Conservation (phyloP, 106 monocot species). For the Gastrodia elata region DNA sequence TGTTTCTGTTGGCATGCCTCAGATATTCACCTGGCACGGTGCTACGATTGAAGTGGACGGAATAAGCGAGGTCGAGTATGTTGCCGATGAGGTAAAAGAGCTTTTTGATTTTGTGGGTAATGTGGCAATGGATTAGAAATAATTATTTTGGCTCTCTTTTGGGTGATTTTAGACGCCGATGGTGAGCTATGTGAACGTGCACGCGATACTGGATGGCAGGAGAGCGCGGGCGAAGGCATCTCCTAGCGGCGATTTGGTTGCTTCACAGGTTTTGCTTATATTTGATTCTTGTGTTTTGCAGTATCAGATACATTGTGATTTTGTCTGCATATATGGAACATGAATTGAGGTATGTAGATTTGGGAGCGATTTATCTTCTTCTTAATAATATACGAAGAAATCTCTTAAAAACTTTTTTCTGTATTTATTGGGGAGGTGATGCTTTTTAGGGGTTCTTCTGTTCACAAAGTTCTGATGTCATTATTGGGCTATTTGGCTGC, state of each 20-base stretch:
- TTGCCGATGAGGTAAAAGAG: conserved; percentile 79
- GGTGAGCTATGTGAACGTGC: conserved; percentile 96
- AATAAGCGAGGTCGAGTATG: conserved; percentile 72
- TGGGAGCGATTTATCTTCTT: neutral
- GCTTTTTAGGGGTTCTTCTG: no score
- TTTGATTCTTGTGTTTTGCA: neutral
- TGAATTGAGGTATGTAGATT: neutral
- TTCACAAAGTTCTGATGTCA: no score
- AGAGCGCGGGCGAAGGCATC: conserved; percentile 60
- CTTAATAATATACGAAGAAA: neutral
- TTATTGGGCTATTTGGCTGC: no score
- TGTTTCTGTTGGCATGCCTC: conserved; percentile 5
- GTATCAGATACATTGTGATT: neutral
- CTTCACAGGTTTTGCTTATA: conserved; percentile 41
- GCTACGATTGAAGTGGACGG: conserved; percentile 87
- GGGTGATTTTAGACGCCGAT: conserved; percentile 67
- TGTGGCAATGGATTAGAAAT: neutral
- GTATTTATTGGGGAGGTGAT: neutral
- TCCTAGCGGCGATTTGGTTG: conserved; percentile 26
- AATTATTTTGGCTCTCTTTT: neutral
- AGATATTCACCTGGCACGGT: conserved; percentile 93
- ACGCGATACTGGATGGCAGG: conserved; percentile 76
- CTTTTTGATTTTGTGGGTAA: neutral
- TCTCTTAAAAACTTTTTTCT: neutral
- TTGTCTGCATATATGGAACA: neutral